Base-by-base conservation (phyloP, 306 rosid genomes). In the Senna siamea region DNA sequence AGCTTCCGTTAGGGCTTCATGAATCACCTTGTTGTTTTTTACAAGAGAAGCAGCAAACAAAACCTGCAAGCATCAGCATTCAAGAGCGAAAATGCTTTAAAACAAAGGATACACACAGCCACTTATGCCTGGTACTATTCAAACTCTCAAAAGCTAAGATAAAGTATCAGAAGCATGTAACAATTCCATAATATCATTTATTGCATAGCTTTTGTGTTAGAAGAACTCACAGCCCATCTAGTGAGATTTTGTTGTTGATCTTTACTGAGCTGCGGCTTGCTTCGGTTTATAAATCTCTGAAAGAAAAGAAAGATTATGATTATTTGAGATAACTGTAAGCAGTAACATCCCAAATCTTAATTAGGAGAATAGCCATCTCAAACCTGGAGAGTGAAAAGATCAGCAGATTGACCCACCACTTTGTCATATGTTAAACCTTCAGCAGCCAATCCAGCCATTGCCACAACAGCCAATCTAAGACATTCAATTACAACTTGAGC, bases 201-300 rank as follows among this genome's bases (percentile, higher is more conserved):
- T n/a, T 57, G 14, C 35, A 23, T 60, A 35, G 51, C 18, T 67
- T 0, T 38, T 7, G 66, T 38, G 34, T 44, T 35, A 6, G 76
- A 77, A 62, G 40, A 81, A 85, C 97, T 66, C 85, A 94, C 98
- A 10, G 98, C 97, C 98, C 98, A 91, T 91, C 97, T 89, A 8
- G 97, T 94, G 54, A 94, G 93, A 84, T 91, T 94, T 80, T 94
- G 97, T 73, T 91, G 97, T 88, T 91, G 97, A 18, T 91, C 98
- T 81, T 93, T 88, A 86, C 88, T 90, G 47, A 94, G 77, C 66
- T 70, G 88, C 63, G 97, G 98, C 77, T 88, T 91, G 81, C 90
- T 85, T 89, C 98, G 83, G 91, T 94, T 94, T 77, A 94, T 84
- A 68, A 91, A 84, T 56, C 98, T 91, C 97, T 91, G 72, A 18